Evolutionary conservation across 345 rosid species (phyloP).

Genomic region (Geranium brycei): DNA sequence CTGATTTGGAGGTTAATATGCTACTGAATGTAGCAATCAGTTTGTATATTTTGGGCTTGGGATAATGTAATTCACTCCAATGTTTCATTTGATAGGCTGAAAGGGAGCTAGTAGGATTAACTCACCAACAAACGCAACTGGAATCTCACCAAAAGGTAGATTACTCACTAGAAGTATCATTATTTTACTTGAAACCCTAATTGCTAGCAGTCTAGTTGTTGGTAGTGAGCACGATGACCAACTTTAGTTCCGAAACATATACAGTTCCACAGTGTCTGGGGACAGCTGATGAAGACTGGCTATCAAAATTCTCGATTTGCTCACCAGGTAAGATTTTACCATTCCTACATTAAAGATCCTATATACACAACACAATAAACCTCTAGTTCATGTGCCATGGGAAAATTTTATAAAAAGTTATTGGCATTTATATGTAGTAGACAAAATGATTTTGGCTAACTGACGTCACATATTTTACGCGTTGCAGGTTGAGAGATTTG

Average conservation of each 20-base stretch:
- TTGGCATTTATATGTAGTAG: too few species aligned
- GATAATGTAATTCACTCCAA: neutral
- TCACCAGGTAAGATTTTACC: constrained; percentile 51
- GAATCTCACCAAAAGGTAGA: constrained; percentile 62
- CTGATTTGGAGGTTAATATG: constrained; percentile 47
- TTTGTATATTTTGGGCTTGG: neutral
- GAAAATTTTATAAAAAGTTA: too few species aligned
- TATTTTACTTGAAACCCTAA: neutral
- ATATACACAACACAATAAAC: too few species aligned
- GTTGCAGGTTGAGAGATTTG: constrained; percentile 92
- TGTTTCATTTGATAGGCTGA: constrained; percentile 27
- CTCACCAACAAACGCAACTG: constrained; percentile 63
- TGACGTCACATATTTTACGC: neutral
- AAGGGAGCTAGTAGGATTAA: constrained; percentile 39
- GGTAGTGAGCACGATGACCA: neutral
- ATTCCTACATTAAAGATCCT: neutral
- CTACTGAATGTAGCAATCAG: neutral
- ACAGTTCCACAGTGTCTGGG: constrained; percentile 94
- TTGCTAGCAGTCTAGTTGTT: neutral
- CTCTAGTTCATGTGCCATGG: too few species aligned
- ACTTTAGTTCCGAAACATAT: neutral
- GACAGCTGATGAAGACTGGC: constrained; percentile 96
- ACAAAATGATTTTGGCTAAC: too few species aligned
- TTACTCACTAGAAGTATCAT: neutral
- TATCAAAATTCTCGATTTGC: constrained; percentile 96